Conservation (phyloP, 2,329 filamentous ascomycete genomes). For the Coleophoma eucalyptorum region DNA sequence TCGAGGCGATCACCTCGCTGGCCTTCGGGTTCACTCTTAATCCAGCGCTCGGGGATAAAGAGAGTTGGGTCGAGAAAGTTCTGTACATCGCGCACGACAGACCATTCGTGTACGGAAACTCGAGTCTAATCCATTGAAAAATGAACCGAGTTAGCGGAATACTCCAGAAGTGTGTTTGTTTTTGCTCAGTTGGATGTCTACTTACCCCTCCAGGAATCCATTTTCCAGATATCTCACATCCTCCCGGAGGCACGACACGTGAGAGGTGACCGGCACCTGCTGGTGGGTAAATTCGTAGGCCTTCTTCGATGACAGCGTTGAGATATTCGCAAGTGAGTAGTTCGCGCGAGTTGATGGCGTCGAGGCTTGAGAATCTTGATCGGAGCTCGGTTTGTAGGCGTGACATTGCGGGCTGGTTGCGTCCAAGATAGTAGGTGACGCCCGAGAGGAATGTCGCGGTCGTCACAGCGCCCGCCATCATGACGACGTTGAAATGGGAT, state of each 20-base stretch:
- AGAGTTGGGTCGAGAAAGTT: constrained; percentile 14
- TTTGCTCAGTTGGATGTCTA: neutral
- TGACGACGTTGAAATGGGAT: constrained; percentile 16
- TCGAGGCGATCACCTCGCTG: constrained; percentile 9
- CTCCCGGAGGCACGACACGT: constrained; percentile 13
- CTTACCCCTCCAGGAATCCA: constrained; percentile 18
- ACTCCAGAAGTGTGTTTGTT: neutral
- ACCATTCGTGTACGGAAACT: constrained; percentile 19
- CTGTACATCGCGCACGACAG: constrained; percentile 10
- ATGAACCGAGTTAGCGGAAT: neutral
- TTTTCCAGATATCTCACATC: constrained; percentile 12
- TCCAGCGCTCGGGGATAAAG: constrained; percentile 18
- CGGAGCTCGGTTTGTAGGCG: constrained; percentile 10
- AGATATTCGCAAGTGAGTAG: constrained; percentile 11
- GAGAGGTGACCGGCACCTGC: constrained; percentile 12
- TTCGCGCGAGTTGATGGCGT: constrained; percentile 7
- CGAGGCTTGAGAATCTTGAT: constrained; percentile 3
- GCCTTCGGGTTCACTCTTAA: constrained; percentile 10
- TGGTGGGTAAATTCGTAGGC: constrained; percentile 13
- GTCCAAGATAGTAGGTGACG: constrained; percentile 12
- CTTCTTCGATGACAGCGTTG: constrained; percentile 12
- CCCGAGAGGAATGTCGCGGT: constrained; percentile 14
- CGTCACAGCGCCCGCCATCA: constrained; percentile 16
- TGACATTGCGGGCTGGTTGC: constrained; percentile 5
- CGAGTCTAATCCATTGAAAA: constrained; percentile 9